A percentile compares a stretch with the other conserved stretches of the same genome.
Evolutionary conservation across 1,139 yeast species (phyloP).

Genomic region (Taphrina flavorubra): DNA sequence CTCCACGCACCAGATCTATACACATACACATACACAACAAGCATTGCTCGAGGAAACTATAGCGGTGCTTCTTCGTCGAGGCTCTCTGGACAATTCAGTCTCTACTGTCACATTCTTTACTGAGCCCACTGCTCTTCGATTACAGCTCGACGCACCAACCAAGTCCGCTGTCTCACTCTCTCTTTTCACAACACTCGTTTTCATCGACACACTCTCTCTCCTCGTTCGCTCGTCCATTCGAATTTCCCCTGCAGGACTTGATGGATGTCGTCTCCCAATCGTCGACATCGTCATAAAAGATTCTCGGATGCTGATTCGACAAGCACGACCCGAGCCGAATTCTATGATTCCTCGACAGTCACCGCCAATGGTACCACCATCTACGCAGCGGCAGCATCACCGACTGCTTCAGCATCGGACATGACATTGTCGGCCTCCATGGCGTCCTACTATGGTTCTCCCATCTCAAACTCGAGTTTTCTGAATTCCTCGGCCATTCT

Average conservation of each 20-base stretch:
- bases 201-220: background rate
- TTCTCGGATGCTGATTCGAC: background rate
- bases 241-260: background rate
- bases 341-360: background rate
- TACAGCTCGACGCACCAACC: no score
- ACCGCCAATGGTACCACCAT: background rate
- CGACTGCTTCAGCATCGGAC: background rate
- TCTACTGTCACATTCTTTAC: no score
- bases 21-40: background rate
- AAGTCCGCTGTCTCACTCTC: background rate
- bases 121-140: no score
- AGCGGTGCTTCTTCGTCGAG: no score
- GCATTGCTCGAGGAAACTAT: no score
- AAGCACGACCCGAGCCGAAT: background rate
- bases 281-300: constrained; percentile 10
- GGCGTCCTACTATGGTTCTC: constrained; percentile 5
- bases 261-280: constrained; percentile 5
- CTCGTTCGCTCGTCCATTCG: background rate
- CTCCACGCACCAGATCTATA: background rate
- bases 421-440: background rate
- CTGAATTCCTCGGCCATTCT: background rate
- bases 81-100: no score
- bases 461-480: background rate
- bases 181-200: background rate
- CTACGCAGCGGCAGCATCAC: background rate